Conservation (phyloP, 805 yeast genomes). For the Saturnispora galanensis region DNA sequence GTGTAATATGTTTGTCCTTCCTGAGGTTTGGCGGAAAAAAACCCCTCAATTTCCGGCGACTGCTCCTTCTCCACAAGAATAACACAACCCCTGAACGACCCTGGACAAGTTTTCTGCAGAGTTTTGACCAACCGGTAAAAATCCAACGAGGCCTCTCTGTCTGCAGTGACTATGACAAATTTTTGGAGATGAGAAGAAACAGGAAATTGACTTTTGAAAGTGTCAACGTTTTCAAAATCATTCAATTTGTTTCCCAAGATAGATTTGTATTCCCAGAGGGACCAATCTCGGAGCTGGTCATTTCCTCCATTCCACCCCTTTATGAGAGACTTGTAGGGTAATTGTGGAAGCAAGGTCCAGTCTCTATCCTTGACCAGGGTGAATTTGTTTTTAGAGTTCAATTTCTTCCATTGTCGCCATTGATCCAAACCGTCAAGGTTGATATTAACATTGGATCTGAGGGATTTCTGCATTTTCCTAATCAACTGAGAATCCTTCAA, state of each 20-base stretch:
- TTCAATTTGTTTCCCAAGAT: constrained; percentile 16
- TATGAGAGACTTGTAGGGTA: constrained; percentile 11
- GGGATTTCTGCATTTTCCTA: constrained; percentile 5
- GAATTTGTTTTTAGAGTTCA: constrained; percentile 16
- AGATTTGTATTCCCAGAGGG: constrained; percentile 12
- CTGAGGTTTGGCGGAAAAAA: no score
- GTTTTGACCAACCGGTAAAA: constrained; percentile 19
- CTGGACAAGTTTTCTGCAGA: constrained; percentile 7
- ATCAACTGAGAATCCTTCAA: constrained; percentile 9
- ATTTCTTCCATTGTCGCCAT: constrained; percentile 11
- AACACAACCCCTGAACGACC: constrained; percentile 16
- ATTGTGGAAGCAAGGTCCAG: constrained; percentile 13
- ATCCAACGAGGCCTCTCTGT: constrained; percentile 19
- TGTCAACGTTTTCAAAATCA: constrained; percentile 16
- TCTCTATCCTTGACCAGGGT: constrained; percentile 19
- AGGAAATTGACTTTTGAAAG: constrained; percentile 8
- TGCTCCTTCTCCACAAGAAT: constrained; percentile 12
- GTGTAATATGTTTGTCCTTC: no score
- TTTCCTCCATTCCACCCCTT: constrained; percentile 2
- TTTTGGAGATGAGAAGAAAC: constrained; percentile 6
- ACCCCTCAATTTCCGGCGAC: neutral
- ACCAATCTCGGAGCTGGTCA: neutral
- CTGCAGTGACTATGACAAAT: constrained; percentile 18
- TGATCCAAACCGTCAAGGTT: constrained; percentile 8
- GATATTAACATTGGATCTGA: constrained; percentile 4